Evolutionary conservation across 202 grass and related monocot species (phyloP).

Genomic region (Setaria italica): DNA sequence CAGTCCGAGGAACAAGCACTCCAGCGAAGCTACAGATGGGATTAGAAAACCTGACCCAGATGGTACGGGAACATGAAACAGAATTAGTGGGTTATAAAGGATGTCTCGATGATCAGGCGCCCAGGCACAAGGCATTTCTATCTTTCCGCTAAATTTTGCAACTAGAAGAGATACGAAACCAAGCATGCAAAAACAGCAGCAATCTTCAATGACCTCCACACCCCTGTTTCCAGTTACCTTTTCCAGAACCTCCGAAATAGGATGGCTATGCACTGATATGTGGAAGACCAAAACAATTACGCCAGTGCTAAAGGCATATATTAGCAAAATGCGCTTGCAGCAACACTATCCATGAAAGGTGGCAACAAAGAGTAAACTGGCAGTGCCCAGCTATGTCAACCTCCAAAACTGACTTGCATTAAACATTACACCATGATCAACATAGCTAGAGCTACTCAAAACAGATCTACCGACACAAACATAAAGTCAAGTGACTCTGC

Average conservation of each 20-base stretch:
- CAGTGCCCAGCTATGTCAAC: neutral
- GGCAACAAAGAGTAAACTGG: conserved; percentile 30
- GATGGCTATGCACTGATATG: neutral
- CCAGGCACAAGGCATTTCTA: neutral
- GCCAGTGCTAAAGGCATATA: conserved; percentile 8
- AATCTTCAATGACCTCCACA: neutral
- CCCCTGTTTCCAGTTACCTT: neutral
- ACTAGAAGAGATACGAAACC: neutral
- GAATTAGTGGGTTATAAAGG: neutral
- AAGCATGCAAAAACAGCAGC: neutral
- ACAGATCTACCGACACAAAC: conserved; percentile 34
- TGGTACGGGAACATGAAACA: neutral
- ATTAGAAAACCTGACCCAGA: neutral
- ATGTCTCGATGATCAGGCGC: neutral
- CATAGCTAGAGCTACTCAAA: conserved; percentile 27
- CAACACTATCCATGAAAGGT: conserved; percentile 21
- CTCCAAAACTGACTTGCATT: conserved; percentile 46
- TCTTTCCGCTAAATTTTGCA: too few relatives aligned
- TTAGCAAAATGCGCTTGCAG: conserved; percentile 32
- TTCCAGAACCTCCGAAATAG: neutral
- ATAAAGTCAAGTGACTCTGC: conserved; percentile 29
- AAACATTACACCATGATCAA: conserved; percentile 43
- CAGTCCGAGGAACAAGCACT: neutral
- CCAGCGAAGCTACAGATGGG: neutral
- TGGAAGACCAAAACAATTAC: neutral